Base-by-base conservation (phyloP, 768 basidiomycete genomes). In the Daedalea quercina region DNA sequence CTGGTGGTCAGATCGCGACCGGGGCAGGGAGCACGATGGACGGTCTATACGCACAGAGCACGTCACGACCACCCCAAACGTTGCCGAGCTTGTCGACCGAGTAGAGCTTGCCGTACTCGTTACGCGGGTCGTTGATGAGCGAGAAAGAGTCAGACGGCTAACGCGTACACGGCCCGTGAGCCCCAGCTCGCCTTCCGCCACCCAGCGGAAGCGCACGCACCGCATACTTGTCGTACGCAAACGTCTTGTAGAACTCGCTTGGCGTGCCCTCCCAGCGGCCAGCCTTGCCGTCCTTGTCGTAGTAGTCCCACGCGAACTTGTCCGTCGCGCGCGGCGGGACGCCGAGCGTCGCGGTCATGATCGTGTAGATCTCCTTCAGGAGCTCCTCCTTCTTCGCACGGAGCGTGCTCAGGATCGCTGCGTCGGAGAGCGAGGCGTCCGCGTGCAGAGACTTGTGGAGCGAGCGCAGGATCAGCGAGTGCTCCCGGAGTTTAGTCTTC, bases 81-180 rank as follows among this genome's bases (percentile, higher is more conserved):
- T 97, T 97, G 15, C 94, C 94, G 33, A 97, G 82, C 62, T 90
- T 86, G 61, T 94, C 84, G 17, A 97, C 93, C 1, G 92, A 92
- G 71, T 94, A 94, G 15, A 95, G 76, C 67, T 83, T 86, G 47
- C 76, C 77, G 67, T 86, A 92, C 19, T 73, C 73, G 64, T 97
- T 94, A 23, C 95, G 80, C 9, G 95, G 94, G 65, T 98, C 95
- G 62, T 98, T 87, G 67, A 98, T 92, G 12, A 98, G 78, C 34
- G 93, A 95, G 76, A 98, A 95, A 1, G 78, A 84, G 23, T 93
- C 88, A 2, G 74, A 64, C 1, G 84, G 82, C 80, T 88, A 19
- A 8, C 17, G 25, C n/a, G 50, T 19, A 48, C 24, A 22, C 25
- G 24, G 44, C 9, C n/a, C 23, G 33, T 45, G 25, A 26, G 7